A percentile compares a stretch with the other conserved stretches of the same genome.
Evolutionary conservation across 192 early-diverging fungal species (phyloP).

Genomic region (Dissophora ornata): DNA sequence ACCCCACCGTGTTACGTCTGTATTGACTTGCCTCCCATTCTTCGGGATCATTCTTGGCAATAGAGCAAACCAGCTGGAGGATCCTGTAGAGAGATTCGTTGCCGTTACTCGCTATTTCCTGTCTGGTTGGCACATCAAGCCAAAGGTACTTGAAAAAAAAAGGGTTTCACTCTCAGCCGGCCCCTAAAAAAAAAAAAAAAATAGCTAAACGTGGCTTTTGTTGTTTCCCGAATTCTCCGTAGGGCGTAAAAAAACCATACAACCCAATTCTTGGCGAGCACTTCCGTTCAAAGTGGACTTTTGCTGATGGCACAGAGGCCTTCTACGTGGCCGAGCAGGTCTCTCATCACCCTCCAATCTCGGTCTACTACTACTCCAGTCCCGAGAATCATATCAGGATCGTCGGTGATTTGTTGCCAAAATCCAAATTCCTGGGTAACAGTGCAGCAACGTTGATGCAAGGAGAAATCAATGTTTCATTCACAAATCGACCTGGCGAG

Average conservation of each 20-base stretch:
- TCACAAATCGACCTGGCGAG: constrained; percentile 76
- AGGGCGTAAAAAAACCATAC: constrained; percentile 95
- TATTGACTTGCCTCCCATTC: constrained; percentile 3
- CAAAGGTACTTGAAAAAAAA: constrained; percentile 68
- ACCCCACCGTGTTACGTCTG: background rate
- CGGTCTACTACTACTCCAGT: constrained; percentile 83
- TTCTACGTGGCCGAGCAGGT: constrained; percentile 92
- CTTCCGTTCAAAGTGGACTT: constrained; percentile 86
- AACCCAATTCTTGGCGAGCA: constrained; percentile 94
- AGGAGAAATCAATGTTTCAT: constrained; percentile 71
- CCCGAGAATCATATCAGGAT: constrained; percentile 85
- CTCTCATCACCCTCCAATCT: constrained; percentile 94
- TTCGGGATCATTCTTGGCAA: background rate
- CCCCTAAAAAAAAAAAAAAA: too few relatives aligned
- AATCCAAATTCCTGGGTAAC: constrained; percentile 90
- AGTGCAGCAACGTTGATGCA: constrained; percentile 92
- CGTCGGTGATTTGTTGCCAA: constrained; percentile 83
- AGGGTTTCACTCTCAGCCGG: too few relatives aligned
- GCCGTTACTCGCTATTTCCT: constrained; percentile 88
- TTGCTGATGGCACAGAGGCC: constrained; percentile 74
- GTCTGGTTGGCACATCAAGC: constrained; percentile 93
- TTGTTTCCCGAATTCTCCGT: too few relatives aligned
- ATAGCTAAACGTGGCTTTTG: too few relatives aligned
- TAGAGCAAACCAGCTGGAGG: constrained; percentile 74
- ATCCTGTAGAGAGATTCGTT: constrained; percentile 84